Percentiles rank a stretch among this genome's conserved stretches.
These are phyloP conservation scores for Clarkia xantiana DNA, from an alignment of 345 rosid genomes.

Conservation along the genomic window DNA sequence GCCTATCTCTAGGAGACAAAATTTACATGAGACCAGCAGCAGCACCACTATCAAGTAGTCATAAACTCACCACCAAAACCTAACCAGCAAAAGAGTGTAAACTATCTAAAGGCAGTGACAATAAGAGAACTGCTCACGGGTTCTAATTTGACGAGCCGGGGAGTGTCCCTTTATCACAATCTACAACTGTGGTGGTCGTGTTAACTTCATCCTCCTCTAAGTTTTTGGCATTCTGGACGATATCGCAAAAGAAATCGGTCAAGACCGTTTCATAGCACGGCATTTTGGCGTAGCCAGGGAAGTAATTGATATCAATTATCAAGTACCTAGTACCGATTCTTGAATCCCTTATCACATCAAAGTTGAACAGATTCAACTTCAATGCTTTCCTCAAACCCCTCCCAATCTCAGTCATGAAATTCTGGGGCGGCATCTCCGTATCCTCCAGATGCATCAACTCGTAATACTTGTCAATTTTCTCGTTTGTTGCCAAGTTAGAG, in stretches of 20 bases:
- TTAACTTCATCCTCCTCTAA: constrained; percentile 6
- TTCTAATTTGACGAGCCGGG: neutral
- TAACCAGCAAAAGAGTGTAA: no score
- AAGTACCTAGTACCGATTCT: constrained; percentile 33
- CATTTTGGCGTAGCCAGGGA: constrained; percentile 55
- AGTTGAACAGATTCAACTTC: constrained; percentile 44
- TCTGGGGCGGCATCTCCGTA: constrained; percentile 32
- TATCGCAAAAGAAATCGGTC: constrained; percentile 36
- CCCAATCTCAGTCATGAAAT: constrained; percentile 26
- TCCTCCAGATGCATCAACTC: constrained; percentile 25
- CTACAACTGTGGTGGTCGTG: no score
- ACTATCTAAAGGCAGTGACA: no score
- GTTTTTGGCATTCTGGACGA: constrained; percentile 13
- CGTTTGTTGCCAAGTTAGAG: constrained; percentile 28
- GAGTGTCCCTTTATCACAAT: neutral
- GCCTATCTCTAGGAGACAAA: no score
- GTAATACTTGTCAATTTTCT: constrained; percentile 18
- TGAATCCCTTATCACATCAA: constrained; percentile 47
- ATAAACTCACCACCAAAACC: no score
- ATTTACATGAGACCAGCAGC: no score
- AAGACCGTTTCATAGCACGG: constrained; percentile 36
- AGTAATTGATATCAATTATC: constrained; percentile 51
- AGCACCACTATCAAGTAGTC: no score
- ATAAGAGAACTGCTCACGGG: no score
- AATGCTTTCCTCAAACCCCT: constrained; percentile 34